Evolutionary conservation across 495 filamentous ascomycete species (phyloP).

Genomic region (Neurospora sp.): DNA sequence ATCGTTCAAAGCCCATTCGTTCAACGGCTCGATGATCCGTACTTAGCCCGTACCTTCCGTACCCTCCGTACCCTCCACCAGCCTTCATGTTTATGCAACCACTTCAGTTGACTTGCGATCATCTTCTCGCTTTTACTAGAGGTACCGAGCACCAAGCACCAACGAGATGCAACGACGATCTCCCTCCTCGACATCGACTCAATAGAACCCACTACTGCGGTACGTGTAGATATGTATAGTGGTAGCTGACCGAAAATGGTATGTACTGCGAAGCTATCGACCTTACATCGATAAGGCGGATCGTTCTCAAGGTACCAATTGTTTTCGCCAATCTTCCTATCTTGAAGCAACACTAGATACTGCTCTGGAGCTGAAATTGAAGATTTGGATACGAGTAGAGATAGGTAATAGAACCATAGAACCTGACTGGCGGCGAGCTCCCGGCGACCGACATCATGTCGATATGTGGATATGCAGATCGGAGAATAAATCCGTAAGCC

Average conservation of each 20-base stretch:
- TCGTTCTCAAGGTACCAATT: too few relatives aligned
- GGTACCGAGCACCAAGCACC: not conserved
- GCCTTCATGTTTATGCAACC: not conserved
- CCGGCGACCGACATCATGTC: not conserved
- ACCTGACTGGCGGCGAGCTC: too few relatives aligned
- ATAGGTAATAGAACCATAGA: not conserved
- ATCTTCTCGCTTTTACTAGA: not conserved
- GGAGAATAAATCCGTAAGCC: not conserved
- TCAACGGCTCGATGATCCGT: not conserved
- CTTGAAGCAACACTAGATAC: too few relatives aligned
- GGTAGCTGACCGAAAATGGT: not conserved
- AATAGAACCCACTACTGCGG: too few relatives aligned
- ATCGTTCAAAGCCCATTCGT: not conserved
- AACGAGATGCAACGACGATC: not conserved
- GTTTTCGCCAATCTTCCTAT: too few relatives aligned
- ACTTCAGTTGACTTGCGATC: not conserved
- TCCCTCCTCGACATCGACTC: not conserved
- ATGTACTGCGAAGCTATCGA: not conserved
- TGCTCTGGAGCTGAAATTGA: not conserved
- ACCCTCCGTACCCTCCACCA: not conserved
- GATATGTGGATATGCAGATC: not conserved
- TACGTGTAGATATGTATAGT: too few relatives aligned
- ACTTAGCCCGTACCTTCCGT: not conserved
- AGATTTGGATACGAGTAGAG: not conserved
- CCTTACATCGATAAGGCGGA: too few relatives aligned